These are phyloP conservation scores for Phytopythium aichiense DNA, from an alignment of 352 stramenopile genomes.

Conservation along the genomic window DNA sequence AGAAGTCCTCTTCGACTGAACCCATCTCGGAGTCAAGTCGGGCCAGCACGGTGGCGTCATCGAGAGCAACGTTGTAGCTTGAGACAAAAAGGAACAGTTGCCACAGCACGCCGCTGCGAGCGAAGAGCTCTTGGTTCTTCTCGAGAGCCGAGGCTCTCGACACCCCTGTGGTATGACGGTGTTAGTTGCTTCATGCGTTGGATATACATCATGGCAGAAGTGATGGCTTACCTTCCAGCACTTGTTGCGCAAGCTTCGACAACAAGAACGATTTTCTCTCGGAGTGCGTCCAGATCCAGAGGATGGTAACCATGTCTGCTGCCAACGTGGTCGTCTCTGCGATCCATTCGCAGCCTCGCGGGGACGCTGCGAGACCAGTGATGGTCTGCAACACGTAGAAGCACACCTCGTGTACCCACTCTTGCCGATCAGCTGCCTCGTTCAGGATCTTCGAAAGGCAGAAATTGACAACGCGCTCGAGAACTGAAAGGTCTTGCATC, in stretches of 20 bases:
- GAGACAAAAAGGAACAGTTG: constrained; percentile 69
- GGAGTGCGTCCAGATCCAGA: constrained; percentile 76
- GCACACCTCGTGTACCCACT: constrained; percentile 41
- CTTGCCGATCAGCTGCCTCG: constrained; percentile 23
- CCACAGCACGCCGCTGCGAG: constrained; percentile 54
- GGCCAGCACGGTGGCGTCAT: constrained; percentile 40
- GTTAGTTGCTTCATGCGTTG: constrained; percentile 1
- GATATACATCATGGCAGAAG: background rate
- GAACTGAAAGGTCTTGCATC: constrained; percentile 36
- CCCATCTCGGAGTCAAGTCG: constrained; percentile 34
- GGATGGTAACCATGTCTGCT: constrained; percentile 61
- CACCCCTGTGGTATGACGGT: constrained; percentile 25
- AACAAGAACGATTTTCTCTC: constrained; percentile 36
- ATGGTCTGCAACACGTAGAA: constrained; percentile 72
- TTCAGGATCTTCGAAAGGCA: constrained; percentile 57
- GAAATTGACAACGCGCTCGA: constrained; percentile 70
- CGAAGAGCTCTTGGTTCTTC: constrained; percentile 52
- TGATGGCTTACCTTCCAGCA: constrained; percentile 55
- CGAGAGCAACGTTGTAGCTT: constrained; percentile 57
- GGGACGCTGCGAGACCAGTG: constrained; percentile 53
- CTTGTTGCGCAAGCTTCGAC: constrained; percentile 66
- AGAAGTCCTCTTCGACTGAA: constrained; percentile 36
- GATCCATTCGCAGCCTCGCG: constrained; percentile 58
- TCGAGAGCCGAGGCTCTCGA: constrained; percentile 56
- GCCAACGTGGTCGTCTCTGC: constrained; percentile 51